phyloP scores from a whole-genome alignment of 2,329 filamentous ascomycete species.

The Aspergillus persii region DNA sequence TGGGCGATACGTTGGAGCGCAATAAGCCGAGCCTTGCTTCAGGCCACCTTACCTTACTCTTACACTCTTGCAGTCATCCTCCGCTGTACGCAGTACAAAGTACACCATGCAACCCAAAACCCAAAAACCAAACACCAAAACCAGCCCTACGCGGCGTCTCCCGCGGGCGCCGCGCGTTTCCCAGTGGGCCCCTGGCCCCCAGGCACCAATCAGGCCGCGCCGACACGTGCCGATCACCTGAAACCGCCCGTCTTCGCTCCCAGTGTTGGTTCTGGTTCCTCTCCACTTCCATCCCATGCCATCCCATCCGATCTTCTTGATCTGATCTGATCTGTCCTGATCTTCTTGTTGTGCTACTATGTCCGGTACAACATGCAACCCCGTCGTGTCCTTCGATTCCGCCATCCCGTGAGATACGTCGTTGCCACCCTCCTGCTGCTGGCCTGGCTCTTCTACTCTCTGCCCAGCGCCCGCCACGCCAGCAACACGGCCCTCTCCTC shows the following conservation, averaged over 20 bases:
- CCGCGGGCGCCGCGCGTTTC: not conserved
- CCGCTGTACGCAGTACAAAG: no score
- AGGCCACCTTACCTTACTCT: no score
- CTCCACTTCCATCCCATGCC: not conserved
- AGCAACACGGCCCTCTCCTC: not conserved
- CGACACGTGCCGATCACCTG: no score
- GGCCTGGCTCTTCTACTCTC: slow-evolving; percentile 2
- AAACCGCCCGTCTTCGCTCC: no score
- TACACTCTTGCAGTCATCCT: no score
- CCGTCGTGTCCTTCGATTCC: not conserved
- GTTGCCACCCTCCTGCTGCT: not conserved
- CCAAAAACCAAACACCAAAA: no score
- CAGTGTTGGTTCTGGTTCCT: not conserved
- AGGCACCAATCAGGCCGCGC: no score
- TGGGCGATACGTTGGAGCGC: no score
- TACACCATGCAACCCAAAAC: no score
- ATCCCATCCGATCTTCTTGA: not conserved
- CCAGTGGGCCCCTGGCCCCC: not conserved
- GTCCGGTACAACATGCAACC: not conserved
- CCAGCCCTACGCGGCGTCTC: not conserved
- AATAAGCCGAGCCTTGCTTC: no score
- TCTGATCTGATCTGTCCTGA: not conserved
- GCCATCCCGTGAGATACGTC: not conserved
- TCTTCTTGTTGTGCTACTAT: not conserved
- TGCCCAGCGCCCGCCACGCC: not conserved